Base-by-base conservation (phyloP, 306 rosid genomes). In the Pachyrhizus erosus region DNA sequence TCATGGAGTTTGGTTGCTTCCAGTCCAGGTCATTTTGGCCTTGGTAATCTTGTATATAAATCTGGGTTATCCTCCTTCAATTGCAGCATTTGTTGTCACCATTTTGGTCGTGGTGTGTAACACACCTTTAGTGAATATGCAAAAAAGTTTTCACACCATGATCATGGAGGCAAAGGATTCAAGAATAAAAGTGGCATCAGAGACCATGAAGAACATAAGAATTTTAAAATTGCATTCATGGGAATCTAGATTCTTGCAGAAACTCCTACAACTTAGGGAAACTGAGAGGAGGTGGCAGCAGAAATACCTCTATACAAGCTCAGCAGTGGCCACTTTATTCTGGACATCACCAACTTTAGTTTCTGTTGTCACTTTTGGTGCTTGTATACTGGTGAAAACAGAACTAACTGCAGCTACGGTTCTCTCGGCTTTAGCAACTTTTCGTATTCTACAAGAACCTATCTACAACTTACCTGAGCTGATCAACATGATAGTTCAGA, bases 311-410 rank as follows among this genome's bases (percentile, higher is more conserved):
- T 91, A 93, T 73, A 86, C 90, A 11, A 88, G 94, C 77, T 90
- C 99, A 27, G 92, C 92, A 3, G 89, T 95, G 40, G 92, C 96
- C 14, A 90, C 94, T 80, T 90, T 95, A 79, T 93, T 95, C 74
- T 95, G 98, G 99, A 86, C 94, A 17, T 93, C 99, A 2, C 99
- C 99, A 46, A 93, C 99, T 79, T 82, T 95, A 31, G 93, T 95
- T 85, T 95, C 99, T 21, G 94, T 90, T 40, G 75, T 86, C 80
- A 95, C 99, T 52, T 95, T 95, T 70, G 93, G 94, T 3, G 92
- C 89, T 29, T 95, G 99, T 72, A 89, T 91, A 24, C 10, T 87
- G 68, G 88, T 91, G 52, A 84, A 93, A 29, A 87, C 88, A 11
- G 94, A 94, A 15, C 84, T 95, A 31, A 93, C 94, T 11, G 83